Conservation (phyloP, 306 rosid species). For the Quercus aquifolioides region DNA sequence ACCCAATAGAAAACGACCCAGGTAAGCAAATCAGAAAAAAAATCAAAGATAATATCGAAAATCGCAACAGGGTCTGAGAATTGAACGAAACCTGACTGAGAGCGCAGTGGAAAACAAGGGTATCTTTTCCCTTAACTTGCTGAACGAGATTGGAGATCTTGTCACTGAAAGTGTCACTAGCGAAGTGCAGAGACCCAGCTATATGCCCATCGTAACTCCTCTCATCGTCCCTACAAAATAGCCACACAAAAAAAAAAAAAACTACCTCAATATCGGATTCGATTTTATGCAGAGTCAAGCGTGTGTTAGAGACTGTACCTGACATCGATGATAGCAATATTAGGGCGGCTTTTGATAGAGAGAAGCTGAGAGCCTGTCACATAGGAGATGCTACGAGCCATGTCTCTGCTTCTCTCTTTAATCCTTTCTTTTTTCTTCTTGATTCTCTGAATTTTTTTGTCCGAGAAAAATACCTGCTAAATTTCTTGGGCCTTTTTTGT, state of each 20-base stretch:
- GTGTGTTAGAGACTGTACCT: conserved; percentile 19
- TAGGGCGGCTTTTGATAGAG: conserved; percentile 51
- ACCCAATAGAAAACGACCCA: no score
- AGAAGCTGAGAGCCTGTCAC: conserved; percentile 67
- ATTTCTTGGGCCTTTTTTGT: no score
- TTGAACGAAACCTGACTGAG: conserved; percentile 53
- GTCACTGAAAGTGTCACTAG: conserved; percentile 58
- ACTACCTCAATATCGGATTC: not conserved
- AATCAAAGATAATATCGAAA: not conserved
- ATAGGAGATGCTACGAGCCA: conserved; percentile 67
- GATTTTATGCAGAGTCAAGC: not conserved
- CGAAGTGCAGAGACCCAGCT: conserved; percentile 69
- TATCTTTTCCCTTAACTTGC: conserved; percentile 71
- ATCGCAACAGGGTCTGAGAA: not conserved
- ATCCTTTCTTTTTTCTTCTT: no score
- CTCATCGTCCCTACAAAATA: conserved; percentile 59
- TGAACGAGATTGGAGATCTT: conserved; percentile 56
- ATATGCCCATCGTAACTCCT: conserved; percentile 73
- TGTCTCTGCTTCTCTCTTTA: not conserved
- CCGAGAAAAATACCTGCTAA: no score
- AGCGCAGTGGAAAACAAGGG: conserved; percentile 88
- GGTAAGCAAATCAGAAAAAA: no score
- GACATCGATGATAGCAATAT: conserved; percentile 64
- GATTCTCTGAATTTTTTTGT: no score
- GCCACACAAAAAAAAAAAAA: not conserved